These are phyloP conservation scores for Austroboletus niveus DNA, from an alignment of 1,284 basidiomycete genomes.

Conservation along the genomic window DNA sequence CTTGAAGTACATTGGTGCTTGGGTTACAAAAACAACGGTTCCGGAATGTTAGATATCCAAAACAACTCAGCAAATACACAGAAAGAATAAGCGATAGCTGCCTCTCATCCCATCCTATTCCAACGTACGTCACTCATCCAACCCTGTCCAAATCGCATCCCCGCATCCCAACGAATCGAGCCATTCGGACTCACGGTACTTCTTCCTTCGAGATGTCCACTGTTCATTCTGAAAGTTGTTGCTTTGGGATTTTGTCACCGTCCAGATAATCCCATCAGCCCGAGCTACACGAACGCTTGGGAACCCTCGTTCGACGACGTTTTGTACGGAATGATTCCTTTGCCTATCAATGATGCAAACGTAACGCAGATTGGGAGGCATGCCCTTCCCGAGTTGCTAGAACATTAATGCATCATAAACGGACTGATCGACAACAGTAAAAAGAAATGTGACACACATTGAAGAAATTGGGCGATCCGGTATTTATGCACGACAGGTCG, in stretches of 20 bases:
- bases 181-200: constrained; percentile 57
- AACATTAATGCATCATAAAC: no score
- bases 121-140: no score
- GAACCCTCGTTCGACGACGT: constrained; percentile 58
- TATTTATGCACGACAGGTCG: constrained; percentile 35
- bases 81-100: no score
- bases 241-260: constrained; percentile 40
- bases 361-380: constrained; percentile 55
- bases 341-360: constrained; percentile 49
- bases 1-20: no score
- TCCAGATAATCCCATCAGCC: constrained; percentile 54
- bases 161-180: constrained; percentile 59
- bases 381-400: constrained; percentile 58
- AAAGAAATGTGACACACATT: no score
- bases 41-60: no score
- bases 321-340: constrained; percentile 44
- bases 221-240: constrained; percentile 43
- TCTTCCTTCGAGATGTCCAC: constrained; percentile 53
- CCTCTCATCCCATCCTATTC: no score
- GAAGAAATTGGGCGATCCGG: no score
- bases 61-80: no score
- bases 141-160: constrained; percentile 35
- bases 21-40: no score
- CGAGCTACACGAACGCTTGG: constrained; percentile 57
- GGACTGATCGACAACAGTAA: no score